Percentiles rank a stretch among this genome's conserved stretches.
Conservation (phyloP, 176 grass and related monocot genomes). For the Poa pratensis region DNA sequence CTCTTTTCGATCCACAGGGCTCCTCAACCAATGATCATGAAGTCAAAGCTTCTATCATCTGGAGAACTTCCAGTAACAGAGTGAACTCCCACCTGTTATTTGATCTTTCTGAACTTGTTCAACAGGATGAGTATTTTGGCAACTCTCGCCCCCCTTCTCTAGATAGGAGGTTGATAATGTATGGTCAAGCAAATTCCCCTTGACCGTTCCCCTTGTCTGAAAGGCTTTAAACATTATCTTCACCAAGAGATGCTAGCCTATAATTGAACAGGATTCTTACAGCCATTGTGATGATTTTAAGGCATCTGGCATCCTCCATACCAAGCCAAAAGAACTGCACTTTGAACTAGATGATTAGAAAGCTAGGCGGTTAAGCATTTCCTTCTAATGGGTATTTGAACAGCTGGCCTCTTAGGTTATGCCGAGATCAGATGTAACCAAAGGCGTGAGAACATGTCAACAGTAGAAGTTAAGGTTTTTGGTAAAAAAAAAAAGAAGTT, state of each 20-base stretch:
- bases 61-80: background rate
- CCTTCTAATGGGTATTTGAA: background rate
- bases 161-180: background rate
- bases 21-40: conserved; percentile 13
- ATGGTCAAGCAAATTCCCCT: background rate
- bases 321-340: background rate
- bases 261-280: background rate
- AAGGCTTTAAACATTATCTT: background rate
- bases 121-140: too few relatives aligned
- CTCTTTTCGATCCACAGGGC: background rate
- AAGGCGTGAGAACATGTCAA: background rate
- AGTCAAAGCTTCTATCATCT: background rate
- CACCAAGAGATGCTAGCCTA: background rate
- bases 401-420: background rate
- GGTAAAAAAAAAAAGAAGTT: background rate
- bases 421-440: background rate
- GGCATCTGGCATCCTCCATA: background rate
- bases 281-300: background rate
- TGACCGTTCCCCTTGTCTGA: background rate
- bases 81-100: too few relatives aligned
- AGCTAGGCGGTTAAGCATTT: background rate
- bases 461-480: background rate
- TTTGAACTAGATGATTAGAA: background rate
- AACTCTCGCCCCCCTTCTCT: background rate
- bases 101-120: too few relatives aligned